Conservation (phyloP, 75 land plant species). For the Ceratopteris richardii region DNA sequence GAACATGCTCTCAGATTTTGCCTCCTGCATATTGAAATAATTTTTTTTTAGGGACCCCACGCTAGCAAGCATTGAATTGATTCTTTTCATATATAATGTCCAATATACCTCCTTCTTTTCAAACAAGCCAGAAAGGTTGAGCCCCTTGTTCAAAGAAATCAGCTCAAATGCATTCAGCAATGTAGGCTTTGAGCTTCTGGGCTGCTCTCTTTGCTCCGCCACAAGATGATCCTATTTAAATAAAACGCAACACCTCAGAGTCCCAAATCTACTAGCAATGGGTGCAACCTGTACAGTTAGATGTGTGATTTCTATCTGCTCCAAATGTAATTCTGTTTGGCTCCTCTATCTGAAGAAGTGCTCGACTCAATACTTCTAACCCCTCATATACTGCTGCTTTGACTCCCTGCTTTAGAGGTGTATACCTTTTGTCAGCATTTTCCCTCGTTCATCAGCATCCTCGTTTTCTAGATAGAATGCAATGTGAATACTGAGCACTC, state of each 20-base stretch:
- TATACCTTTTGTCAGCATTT: too few relatives aligned
- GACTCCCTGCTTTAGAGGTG: too few relatives aligned
- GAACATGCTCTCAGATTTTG: constrained; percentile 20
- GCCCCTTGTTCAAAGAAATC: constrained; percentile 54
- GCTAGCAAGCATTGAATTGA: neutral
- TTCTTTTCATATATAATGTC: neutral
- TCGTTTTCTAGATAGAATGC: too few relatives aligned
- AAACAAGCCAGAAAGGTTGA: constrained; percentile 61
- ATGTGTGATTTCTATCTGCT: neutral
- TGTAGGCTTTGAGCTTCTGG: constrained; percentile 25
- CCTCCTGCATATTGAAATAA: constrained; percentile 13
- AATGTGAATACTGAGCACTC: too few relatives aligned
- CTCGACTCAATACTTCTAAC: too few relatives aligned
- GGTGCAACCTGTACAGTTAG: neutral
- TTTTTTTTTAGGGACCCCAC: neutral
- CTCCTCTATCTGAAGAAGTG: constrained; percentile 12
- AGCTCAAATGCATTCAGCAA: constrained; percentile 68
- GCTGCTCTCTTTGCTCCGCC: constrained; percentile 18
- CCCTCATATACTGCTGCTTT: too few relatives aligned
- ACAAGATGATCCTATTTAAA: constrained; percentile 20
- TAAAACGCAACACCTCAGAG: neutral
- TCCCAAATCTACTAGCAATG: too few relatives aligned
- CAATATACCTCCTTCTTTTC: constrained; percentile 26
- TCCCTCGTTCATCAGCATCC: too few relatives aligned
- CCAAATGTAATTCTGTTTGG: constrained; percentile 8